phyloP scores from a whole-genome alignment of 1,139 yeast species.

The Scheffersomyces insectosa region DNA sequence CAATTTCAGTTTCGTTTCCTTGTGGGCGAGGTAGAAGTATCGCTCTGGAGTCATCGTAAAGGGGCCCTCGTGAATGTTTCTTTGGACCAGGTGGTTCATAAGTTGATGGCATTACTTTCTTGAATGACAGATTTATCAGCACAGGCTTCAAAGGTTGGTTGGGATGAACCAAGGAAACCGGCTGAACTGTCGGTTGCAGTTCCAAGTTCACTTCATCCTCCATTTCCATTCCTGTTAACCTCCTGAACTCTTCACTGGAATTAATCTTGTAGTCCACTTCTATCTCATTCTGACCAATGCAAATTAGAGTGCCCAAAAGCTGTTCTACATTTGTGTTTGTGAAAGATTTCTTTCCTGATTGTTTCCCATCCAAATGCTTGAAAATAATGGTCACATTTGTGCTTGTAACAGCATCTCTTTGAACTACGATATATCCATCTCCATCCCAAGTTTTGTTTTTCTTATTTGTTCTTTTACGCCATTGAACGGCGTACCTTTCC shows the following conservation, averaged over 20 bases:
- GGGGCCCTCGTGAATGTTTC: not conserved
- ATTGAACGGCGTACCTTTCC: conserved; percentile 48
- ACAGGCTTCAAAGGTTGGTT: not conserved
- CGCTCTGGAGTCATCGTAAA: not conserved
- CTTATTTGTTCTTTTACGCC: conserved; percentile 70
- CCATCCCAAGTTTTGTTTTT: conserved; percentile 96
- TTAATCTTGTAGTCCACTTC: conserved; percentile 25
- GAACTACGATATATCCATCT: conserved; percentile 60
- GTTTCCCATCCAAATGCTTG: conserved; percentile 13
- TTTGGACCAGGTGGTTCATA: not conserved
- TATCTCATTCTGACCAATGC: conserved; percentile 29
- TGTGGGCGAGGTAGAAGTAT: conserved; percentile 6
- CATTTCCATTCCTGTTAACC: conserved; percentile 12
- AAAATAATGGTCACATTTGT: conserved; percentile 5
- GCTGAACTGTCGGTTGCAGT: not conserved
- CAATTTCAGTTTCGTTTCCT: conserved; percentile 8
- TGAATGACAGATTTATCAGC: not conserved
- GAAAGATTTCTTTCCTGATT: conserved; percentile 9
- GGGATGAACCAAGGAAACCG: not conserved
- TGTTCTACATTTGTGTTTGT: conserved; percentile 5
- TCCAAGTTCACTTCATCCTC: conserved; percentile 2
- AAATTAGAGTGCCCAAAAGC: conserved; percentile 14
- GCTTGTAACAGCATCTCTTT: conserved; percentile 1
- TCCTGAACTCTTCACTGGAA: conserved; percentile 42
- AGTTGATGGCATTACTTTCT: conserved; percentile 1